Conservation (phyloP, 2,329 filamentous ascomycete species). For the Passalora sequoiae region DNA sequence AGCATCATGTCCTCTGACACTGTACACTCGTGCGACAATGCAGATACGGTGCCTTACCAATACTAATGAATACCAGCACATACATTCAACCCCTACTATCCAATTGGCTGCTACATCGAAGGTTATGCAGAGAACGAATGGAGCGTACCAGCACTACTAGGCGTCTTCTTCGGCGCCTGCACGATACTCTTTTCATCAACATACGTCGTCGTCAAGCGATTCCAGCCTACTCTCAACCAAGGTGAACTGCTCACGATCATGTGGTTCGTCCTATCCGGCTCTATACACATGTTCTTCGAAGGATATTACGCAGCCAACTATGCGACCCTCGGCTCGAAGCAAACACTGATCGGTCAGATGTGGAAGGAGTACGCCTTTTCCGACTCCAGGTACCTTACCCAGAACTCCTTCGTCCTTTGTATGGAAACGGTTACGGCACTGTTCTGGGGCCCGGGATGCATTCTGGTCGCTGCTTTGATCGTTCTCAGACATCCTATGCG, state of each 20-base stretch:
- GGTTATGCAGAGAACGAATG: constrained; percentile 63
- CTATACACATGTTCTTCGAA: constrained; percentile 77
- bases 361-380: constrained; percentile 92
- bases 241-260: constrained; percentile 57
- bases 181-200: constrained; percentile 54
- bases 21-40: too few species aligned
- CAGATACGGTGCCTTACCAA: too few species aligned
- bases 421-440: constrained; percentile 79
- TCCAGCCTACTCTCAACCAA: constrained; percentile 49
- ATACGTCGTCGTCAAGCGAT: constrained; percentile 48
- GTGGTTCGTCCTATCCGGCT: constrained; percentile 71
- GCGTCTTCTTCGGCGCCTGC: constrained; percentile 55
- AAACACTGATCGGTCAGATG: constrained; percentile 73
- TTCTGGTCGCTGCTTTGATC: constrained; percentile 53
- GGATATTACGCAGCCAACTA: constrained; percentile 75
- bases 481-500: constrained; percentile 51
- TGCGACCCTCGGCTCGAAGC: constrained; percentile 57
- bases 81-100: constrained; percentile 61
- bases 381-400: constrained; percentile 79
- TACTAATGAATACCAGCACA: background rate
- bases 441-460: constrained; percentile 59
- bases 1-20: too few species aligned
- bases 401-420: constrained; percentile 78
- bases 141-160: constrained; percentile 54
- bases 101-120: constrained; percentile 56